Percentiles rank a stretch among this genome's conserved stretches.
Conservation (phyloP, 2,329 filamentous ascomycete species). For the Dothideomycetes sp. region DNA sequence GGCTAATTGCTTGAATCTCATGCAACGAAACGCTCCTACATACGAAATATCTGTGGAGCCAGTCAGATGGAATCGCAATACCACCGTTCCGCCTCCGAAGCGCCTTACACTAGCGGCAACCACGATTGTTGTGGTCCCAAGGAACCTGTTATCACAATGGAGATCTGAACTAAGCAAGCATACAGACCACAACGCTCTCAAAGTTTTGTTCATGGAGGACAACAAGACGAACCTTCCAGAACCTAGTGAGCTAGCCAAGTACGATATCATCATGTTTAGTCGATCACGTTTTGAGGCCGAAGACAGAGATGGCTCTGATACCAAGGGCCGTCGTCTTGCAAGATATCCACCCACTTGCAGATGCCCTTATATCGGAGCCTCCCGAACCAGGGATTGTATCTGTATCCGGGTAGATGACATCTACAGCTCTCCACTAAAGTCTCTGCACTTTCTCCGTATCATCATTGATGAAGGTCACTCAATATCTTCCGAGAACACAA, state of each 20-base stretch:
- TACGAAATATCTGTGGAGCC: constrained; percentile 34
- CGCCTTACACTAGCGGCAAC: constrained; percentile 56
- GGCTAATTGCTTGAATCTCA: constrained; percentile 43
- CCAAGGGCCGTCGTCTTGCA: constrained; percentile 31
- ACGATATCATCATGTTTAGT: constrained; percentile 72
- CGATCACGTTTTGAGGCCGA: constrained; percentile 63
- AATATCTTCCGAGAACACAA: constrained; percentile 60
- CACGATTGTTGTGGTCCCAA: constrained; percentile 71
- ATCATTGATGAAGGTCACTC: constrained; percentile 90
- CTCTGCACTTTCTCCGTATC: constrained; percentile 74
- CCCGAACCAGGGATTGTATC: constrained; percentile 36
- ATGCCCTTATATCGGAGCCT: constrained; percentile 37
- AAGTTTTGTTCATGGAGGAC: constrained; percentile 52
- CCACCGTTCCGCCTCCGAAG: constrained; percentile 31
- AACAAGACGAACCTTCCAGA: constrained; percentile 46
- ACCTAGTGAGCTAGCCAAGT: constrained; percentile 49
- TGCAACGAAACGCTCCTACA: constrained; percentile 32
- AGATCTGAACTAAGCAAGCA: constrained; percentile 70
- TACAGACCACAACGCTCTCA: constrained; percentile 48
- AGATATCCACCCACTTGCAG: constrained; percentile 24
- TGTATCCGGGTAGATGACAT: constrained; percentile 32
- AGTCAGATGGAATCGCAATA: constrained; percentile 35
- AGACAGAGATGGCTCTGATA: constrained; percentile 43
- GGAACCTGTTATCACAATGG: constrained; percentile 82
- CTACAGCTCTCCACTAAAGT: constrained; percentile 54